A percentile compares a stretch with the other conserved stretches of the same genome.
Evolutionary conservation across 2,329 filamentous ascomycete species (phyloP).

Genomic region (Diaporthe humulicola): DNA sequence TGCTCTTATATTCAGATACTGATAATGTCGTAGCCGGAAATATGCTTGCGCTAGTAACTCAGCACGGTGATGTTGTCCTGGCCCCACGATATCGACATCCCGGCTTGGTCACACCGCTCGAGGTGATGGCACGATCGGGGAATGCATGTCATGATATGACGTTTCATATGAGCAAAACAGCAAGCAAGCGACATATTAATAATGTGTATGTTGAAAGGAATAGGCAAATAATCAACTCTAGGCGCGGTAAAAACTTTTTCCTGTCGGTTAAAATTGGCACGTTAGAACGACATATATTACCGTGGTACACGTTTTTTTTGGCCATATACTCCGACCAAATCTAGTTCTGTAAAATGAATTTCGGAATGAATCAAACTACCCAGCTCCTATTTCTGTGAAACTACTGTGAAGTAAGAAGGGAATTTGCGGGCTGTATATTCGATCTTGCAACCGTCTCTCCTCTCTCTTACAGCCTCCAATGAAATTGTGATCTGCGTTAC

Average conservation of each 20-base stretch:
- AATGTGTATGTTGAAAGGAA: neutral
- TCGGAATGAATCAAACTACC: neutral
- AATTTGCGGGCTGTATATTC: neutral
- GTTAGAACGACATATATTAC: neutral
- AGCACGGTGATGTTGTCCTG: neutral
- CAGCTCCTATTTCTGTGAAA: neutral
- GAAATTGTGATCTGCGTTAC: neutral
- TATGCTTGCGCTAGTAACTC: neutral
- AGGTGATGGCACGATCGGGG: neutral
- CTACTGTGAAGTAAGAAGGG: neutral
- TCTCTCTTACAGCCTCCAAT: neutral
- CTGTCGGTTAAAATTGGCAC: neutral
- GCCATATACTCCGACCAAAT: neutral
- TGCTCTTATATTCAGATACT: neutral
- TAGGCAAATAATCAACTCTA: neutral
- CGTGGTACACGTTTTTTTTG: neutral
- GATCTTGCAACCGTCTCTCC: neutral
- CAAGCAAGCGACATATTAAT: neutral
- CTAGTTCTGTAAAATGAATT: neutral
- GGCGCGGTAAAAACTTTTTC: neutral
- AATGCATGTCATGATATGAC: neutral
- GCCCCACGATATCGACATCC: no score
- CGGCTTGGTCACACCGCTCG: neutral
- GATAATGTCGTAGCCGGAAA: neutral
- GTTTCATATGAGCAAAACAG: neutral